phyloP scores from a whole-genome alignment of 2,329 filamentous ascomycete species.

The Sodiomyces alkalinus region DNA sequence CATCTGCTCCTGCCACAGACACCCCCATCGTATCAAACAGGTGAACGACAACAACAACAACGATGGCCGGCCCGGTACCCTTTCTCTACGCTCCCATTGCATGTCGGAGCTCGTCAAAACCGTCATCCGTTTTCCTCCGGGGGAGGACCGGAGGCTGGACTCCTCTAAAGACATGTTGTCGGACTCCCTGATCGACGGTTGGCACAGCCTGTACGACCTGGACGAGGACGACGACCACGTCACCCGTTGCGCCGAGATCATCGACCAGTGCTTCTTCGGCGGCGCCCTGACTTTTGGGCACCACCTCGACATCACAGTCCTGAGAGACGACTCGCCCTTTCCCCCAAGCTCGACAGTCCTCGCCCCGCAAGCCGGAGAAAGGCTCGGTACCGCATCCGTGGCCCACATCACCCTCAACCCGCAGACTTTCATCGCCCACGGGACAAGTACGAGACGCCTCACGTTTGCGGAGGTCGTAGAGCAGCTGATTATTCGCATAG shows the following conservation, averaged over 20 bases:
- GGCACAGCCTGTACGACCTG: slow-evolving; percentile 2
- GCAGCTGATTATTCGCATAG: slow-evolving; percentile 13
- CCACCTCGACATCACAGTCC: not conserved
- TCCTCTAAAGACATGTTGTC: too few species aligned
- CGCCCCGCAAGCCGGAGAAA: not conserved
- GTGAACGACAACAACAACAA: too few species aligned
- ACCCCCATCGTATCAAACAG: too few species aligned
- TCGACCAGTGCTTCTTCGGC: slow-evolving; percentile 3
- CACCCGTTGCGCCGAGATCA: not conserved
- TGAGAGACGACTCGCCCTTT: not conserved
- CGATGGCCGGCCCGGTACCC: too few species aligned
- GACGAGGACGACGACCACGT: not conserved
- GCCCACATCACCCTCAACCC: not conserved
- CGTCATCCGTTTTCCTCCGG: too few species aligned
- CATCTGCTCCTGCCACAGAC: too few species aligned
- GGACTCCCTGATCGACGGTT: not conserved
- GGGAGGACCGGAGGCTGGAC: too few species aligned
- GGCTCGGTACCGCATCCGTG: too few species aligned
- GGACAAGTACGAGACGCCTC: slow-evolving; percentile 7
- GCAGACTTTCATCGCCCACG: not conserved
- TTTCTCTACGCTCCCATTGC: too few species aligned
- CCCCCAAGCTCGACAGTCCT: not conserved
- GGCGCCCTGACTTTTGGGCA: slow-evolving; percentile 1
- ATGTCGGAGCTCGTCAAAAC: too few species aligned
- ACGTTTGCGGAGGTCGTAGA: slow-evolving; percentile 16